phyloP scores from a whole-genome alignment of 805 yeast genomes.

The Saitoella complicata region DNA sequence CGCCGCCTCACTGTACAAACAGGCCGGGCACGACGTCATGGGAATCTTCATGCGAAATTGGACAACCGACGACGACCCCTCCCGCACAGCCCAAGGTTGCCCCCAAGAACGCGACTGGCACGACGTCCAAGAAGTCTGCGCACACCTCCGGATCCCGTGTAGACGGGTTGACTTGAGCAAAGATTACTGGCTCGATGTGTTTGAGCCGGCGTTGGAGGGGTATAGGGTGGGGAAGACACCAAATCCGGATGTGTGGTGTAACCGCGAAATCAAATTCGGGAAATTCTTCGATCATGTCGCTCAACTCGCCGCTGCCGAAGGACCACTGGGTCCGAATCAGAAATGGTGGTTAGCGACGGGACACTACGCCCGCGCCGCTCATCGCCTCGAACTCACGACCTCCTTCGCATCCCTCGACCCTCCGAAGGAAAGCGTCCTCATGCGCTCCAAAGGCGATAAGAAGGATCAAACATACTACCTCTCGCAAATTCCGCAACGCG shows the following conservation, averaged over 20 bases:
- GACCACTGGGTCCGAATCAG: slow-evolving; percentile 8
- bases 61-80: slow-evolving; percentile 19
- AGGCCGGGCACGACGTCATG: slow-evolving; percentile 32
- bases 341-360: slow-evolving; percentile 82
- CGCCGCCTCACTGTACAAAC: slow-evolving; percentile 46
- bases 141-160: slow-evolving; percentile 46
- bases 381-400: not conserved
- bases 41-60: slow-evolving; percentile 94
- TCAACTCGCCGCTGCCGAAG: slow-evolving; percentile 21
- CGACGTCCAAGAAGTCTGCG: slow-evolving; percentile 54
- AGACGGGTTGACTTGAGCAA: slow-evolving; percentile 69
- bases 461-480: slow-evolving; percentile 91
- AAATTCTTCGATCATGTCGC: slow-evolving; percentile 40
- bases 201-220: slow-evolving; percentile 72
- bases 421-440: slow-evolving; percentile 18
- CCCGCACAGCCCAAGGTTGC: slow-evolving; percentile 14
- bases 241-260: slow-evolving; percentile 87
- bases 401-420: too few relatives aligned
- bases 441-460: slow-evolving; percentile 38
- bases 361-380: slow-evolving; percentile 23
- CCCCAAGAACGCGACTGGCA: slow-evolving; percentile 71
- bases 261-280: slow-evolving; percentile 76
- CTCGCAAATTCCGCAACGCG: slow-evolving; percentile 40
- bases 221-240: slow-evolving; percentile 72
- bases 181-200: slow-evolving; percentile 87